Evolutionary conservation across 768 basidiomycete species (phyloP), one percentile per base, ranked within the genome.

Genomic region (Podaxis pistillaris): DNA sequence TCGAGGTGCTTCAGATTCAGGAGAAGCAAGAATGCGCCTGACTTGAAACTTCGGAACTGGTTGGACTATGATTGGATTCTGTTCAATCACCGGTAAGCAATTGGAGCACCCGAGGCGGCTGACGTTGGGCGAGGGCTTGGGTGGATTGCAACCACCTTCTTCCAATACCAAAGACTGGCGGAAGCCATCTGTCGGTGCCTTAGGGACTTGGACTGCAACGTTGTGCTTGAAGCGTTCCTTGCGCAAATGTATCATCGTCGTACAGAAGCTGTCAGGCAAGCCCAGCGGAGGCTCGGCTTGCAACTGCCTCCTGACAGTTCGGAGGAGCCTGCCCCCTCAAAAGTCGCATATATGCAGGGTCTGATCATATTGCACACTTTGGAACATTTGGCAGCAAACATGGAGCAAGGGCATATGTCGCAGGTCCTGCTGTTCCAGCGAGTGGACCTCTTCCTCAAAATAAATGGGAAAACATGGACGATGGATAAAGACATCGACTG

Each of bases 401-500:
- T 58, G 0, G 57, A 58, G 19, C 57, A 49, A 22, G 46, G 41
- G 2, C 57, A 58, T 11, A 58, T 58, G 57, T 58, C 30, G 2
- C 19, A 44, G 1, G 8, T n/a, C 19, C 17, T 58, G 5, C 46
- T 58, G 17, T 46, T 33, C n/a, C 57, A 58, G 28, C 46, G 57
- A 8, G 9, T 49, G 1, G 24, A 6, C 1, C 8, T 58, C 5
- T 58, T 58, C 2, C n/a, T 58, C 2, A 58, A 36, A 28, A 58
- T 58, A 8, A 58, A 58, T 36, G 46, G 28, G 4, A 28, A 28
- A 49, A 22, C n/a, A 4, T 11, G 30, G 19, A 58, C 5, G 17
- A 12, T 46, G 22, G 33, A 46, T 38, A 4, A 30, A 5, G 57
- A 46, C 9, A n/a, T 58, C 4, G 57, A 47, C 13, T 58, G 57